These are phyloP conservation scores for Mariannaea elegans DNA, from an alignment of 2,329 filamentous ascomycete genomes.

Conservation along the genomic window DNA sequence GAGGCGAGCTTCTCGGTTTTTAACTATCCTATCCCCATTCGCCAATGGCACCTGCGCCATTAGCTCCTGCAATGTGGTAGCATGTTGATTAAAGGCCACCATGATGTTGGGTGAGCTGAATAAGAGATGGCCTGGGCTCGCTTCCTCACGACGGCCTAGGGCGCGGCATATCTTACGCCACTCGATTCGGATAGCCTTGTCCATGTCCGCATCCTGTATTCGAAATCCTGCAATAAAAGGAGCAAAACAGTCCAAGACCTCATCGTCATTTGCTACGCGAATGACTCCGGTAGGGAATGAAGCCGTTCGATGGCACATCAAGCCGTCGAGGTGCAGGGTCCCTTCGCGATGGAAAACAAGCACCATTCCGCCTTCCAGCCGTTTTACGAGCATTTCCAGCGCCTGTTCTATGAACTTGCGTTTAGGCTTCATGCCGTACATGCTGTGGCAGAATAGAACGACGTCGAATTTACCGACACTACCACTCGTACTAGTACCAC, in stretches of 20 bases:
- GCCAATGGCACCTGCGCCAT: slow-evolving; percentile 50
- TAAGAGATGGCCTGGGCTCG: slow-evolving; percentile 48
- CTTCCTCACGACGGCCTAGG: slow-evolving; percentile 51
- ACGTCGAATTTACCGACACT: slow-evolving; percentile 58
- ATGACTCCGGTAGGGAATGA: slow-evolving; percentile 56
- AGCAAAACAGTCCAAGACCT: slow-evolving; percentile 59
- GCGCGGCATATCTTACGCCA: slow-evolving; percentile 64
- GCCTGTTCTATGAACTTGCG: slow-evolving; percentile 54
- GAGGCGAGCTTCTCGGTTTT: slow-evolving; percentile 60
- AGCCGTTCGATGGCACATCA: slow-evolving; percentile 58
- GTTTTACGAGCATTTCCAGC: slow-evolving; percentile 56
- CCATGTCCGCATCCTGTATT: slow-evolving; percentile 42
- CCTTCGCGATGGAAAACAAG: slow-evolving; percentile 65
- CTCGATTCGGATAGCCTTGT: slow-evolving; percentile 44
- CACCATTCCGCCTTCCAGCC: slow-evolving; percentile 53
- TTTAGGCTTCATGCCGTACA: slow-evolving; percentile 67
- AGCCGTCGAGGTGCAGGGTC: slow-evolving; percentile 52
- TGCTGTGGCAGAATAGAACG: slow-evolving; percentile 70
- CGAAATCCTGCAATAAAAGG: slow-evolving; percentile 60
- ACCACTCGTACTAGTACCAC: slow-evolving; percentile 30
- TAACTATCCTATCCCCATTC: slow-evolving; percentile 47
- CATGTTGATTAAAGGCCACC: slow-evolving; percentile 58
- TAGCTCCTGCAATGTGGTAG: slow-evolving; percentile 54
- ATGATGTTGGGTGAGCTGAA: slow-evolving; percentile 62
- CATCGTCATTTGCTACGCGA: slow-evolving; percentile 54